These are phyloP conservation scores for Fusarium sp. DNA, from an alignment of 2,329 filamentous ascomycete genomes.

Conservation along the genomic window DNA sequence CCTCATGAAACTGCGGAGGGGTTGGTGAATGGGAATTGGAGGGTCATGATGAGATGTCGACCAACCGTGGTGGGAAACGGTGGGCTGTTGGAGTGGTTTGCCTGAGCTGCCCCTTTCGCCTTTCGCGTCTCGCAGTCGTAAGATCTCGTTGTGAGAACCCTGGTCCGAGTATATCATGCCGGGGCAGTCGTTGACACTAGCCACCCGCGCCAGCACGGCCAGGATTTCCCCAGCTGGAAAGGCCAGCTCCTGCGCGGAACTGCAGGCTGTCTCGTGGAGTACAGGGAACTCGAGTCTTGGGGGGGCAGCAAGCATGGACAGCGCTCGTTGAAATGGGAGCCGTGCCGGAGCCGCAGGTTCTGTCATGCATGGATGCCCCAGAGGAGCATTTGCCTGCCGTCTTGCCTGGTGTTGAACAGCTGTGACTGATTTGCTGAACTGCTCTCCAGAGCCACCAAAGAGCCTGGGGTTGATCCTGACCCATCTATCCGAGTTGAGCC, in stretches of 20 bases:
- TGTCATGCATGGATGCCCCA: constrained; percentile 16
- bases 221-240: constrained; percentile 33
- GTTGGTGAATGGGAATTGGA: constrained; percentile 6
- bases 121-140: constrained; percentile 30
- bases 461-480: not conserved
- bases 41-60: constrained; percentile 12
- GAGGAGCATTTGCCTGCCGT: not conserved
- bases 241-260: constrained; percentile 23
- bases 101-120: constrained; percentile 18
- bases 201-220: constrained; percentile 32
- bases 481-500: constrained; percentile 3
- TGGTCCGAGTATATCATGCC: constrained; percentile 21
- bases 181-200: constrained; percentile 13
- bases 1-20: not conserved
- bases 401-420: not conserved
- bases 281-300: constrained; percentile 5
- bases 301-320: constrained; percentile 17
- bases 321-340: constrained; percentile 21
- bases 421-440: not conserved
- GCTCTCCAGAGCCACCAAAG: not conserved
- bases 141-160: constrained; percentile 22
- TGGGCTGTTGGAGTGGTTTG: constrained; percentile 27
- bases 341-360: constrained; percentile 33
- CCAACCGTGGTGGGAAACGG: constrained; percentile 2
- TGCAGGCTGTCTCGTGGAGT: constrained; percentile 19